A percentile compares a stretch with the other conserved stretches of the same genome.
phyloP scores from a whole-genome alignment of 108 stramenopile genomes.

The Seminavis robusta region DNA sequence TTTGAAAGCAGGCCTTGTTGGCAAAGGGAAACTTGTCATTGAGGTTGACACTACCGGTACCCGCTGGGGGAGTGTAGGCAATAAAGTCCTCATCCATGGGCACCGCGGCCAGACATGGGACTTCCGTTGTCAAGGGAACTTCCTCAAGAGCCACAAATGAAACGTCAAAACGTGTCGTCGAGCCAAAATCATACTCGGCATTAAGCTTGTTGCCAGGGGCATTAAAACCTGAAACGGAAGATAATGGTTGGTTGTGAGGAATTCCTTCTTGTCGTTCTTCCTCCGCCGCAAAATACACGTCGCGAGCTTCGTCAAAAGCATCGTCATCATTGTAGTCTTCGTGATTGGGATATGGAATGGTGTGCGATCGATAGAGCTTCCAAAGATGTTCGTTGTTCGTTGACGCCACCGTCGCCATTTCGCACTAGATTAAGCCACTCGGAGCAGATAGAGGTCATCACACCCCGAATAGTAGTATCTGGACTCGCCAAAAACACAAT shows the following conservation, averaged over 20 bases:
- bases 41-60: neutral
- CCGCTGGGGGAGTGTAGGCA: neutral
- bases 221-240: too few relatives aligned
- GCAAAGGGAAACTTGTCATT: conserved; percentile 1
- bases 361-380: neutral
- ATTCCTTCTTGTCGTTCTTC: too few relatives aligned
- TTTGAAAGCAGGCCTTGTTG: neutral
- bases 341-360: neutral
- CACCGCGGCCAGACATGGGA: neutral
- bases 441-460: neutral
- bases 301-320: neutral
- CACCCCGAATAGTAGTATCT: neutral
- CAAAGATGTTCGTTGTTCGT: neutral
- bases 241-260: too few relatives aligned
- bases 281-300: too few relatives aligned
- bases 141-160: neutral
- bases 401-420: neutral
- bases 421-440: neutral
- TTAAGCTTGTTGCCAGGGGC: neutral
- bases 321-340: neutral
- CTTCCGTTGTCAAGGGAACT: neutral
- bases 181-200: conserved; percentile 4
- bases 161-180: neutral
- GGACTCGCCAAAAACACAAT: neutral
- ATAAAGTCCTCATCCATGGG: too few relatives aligned